These are phyloP conservation scores for Chaetomium cochliodes DNA, from an alignment of 495 filamentous ascomycete species.

Conservation along the genomic window DNA sequence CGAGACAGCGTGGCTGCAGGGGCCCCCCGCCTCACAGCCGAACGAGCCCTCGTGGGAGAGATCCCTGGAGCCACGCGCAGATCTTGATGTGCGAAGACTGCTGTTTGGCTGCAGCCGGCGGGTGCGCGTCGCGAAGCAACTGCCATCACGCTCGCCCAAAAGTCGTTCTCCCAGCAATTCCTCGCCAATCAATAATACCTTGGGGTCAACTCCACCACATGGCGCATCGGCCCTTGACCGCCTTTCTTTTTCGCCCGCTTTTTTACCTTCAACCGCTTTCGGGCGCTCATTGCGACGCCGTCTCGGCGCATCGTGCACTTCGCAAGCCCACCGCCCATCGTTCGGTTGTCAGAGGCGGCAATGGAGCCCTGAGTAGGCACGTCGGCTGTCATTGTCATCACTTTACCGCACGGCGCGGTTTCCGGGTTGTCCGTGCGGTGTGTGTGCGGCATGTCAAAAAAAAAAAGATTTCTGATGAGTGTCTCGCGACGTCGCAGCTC, in stretches of 20 bases:
- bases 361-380: background rate
- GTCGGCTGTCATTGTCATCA: too few relatives aligned
- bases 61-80: slow-evolving; percentile 43
- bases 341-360: background rate
- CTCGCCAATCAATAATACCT: background rate
- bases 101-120: slow-evolving; percentile 1
- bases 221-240: background rate
- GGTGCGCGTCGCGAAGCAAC: background rate
- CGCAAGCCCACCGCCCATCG: background rate
- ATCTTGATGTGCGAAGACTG: slow-evolving; percentile 20
- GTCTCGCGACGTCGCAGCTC: slow-evolving; percentile 24
- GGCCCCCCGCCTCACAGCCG: slow-evolving; percentile 15
- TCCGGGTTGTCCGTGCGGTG: background rate
- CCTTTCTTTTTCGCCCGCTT: slow-evolving; percentile 1
- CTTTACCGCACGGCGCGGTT: background rate
- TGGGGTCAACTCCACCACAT: background rate
- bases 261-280: background rate
- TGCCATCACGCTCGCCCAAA: background rate
- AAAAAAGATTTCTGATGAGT: background rate
- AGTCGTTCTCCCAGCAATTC: background rate
- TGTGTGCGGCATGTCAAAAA: background rate
- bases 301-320: background rate
- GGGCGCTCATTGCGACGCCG: background rate
- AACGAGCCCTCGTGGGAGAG: slow-evolving; percentile 31
- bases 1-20: slow-evolving; percentile 28